Base-by-base conservation (phyloP, 345 rosid species). In the Aquilaria malaccensis region DNA sequence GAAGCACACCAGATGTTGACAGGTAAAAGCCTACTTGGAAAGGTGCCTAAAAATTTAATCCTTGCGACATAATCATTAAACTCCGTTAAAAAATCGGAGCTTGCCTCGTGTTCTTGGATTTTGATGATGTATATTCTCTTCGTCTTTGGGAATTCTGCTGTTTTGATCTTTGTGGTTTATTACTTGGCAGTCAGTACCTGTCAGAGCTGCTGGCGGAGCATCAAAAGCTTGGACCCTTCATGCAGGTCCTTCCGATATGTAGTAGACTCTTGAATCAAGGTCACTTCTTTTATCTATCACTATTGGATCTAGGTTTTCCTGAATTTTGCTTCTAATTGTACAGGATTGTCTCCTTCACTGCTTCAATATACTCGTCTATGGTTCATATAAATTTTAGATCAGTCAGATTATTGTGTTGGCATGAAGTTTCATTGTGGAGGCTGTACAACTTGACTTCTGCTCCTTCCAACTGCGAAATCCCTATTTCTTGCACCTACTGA, bases 171-270 rank as follows among this genome's bases (percentile, higher is more conserved):
- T 74, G 64, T 66, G 15, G 55, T 54, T 67, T 58, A 47, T 58
- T 56, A 55, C 62, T 66, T 59, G 66, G 80, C 71, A 79, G 97
- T 78, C 99, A 83, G 69, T 88, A 88, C 87, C 74, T 94, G 77
- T 58, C 96, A 67, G 97, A 90, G 76, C 77, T 94, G 71, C 62
- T 90, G 58, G 95, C 93, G 15, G 99, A 94, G 79, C 96, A 85
- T 81, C 96, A 88, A 63, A 94, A 94, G 96, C 85, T 94, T 70
- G 92, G 90, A 65, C 99, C 99, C 70, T 94, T 94, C 81, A 75
- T 83, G 79, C 96, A 85, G 74, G 87, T 94, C 63, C 91, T 94
- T 53, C 99, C 97, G 49, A 81, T 81, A 66, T 90, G 99, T 71
- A 84, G 89, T 86, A 85, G 99, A 33, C 86, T 94, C 64, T 67